Conservation (phyloP, 306 rosid species). For the Cajanus cajan region DNA sequence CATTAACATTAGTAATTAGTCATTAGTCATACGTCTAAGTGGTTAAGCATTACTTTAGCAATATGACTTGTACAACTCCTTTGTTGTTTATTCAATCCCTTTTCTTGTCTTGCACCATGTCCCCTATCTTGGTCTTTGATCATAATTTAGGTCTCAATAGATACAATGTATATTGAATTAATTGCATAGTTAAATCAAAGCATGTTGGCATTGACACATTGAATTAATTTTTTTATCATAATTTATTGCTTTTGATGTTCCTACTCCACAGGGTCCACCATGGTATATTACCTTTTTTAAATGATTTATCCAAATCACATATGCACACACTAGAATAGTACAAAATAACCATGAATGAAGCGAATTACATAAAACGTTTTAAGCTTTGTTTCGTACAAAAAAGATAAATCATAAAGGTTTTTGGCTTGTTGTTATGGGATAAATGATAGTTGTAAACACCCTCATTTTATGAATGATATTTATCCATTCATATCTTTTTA, state of each 20-base stretch:
- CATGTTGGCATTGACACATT: too few species aligned
- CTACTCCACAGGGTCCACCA: conserved; percentile 75
- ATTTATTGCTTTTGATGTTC: conserved; percentile 68
- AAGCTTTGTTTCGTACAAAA: background rate
- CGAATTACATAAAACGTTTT: background rate
- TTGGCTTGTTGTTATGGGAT: too few species aligned
- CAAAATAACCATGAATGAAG: conserved; percentile 17
- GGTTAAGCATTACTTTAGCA: too few species aligned
- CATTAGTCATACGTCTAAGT: background rate
- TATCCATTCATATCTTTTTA: too few species aligned
- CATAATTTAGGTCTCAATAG: background rate
- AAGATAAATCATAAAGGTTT: background rate
- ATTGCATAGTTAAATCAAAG: background rate
- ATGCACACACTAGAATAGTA: conserved; percentile 11
- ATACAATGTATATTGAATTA: background rate
- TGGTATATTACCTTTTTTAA: conserved; percentile 49
- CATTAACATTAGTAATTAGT: background rate
- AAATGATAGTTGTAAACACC: too few species aligned
- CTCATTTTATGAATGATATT: too few species aligned
- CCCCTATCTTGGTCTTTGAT: conserved; percentile 11
- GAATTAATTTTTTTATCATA: too few species aligned
- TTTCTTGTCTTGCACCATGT: background rate
- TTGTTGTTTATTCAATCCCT: conserved; percentile 9
- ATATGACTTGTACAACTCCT: too few species aligned
- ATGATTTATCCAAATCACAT: background rate